Base-by-base conservation (phyloP, 176 grass and related monocot genomes). In the Aegilops tauschii region DNA sequence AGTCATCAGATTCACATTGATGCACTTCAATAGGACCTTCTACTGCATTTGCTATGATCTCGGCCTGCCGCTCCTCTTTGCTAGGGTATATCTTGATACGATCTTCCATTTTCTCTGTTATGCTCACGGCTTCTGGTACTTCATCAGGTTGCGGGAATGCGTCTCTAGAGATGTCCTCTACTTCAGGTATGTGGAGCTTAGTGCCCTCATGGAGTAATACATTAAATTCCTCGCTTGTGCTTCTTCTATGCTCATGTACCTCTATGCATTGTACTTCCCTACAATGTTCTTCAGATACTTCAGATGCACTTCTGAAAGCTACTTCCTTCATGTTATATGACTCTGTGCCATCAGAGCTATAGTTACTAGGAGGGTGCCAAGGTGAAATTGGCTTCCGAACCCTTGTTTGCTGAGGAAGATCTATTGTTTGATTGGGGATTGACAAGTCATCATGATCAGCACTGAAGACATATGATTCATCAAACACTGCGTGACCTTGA, bases 181-280 rank as follows among this genome's bases (percentile, higher is more conserved):
- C n/a, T 76, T 80, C 90, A 68, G 85, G 76, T 18, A 65, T 91
- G 32, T 88, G 88, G 58, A 91, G 67, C 50, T 81, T 83, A 23
- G 77, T 93, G 73, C 88, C 89, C 20, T 91, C 66, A 12, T 81
- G 23, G 31, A 84, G 71, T 83, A 98, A 62, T 20, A 81, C 82
- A 31, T 85, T 69, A 45, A 88, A 93, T 69, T 94, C 83, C 0
- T 85, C 79, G 67, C 69, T 85, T 82, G 61, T 81, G 54, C 40
- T 90, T 80, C 76, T 80, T 56, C 88, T 86, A 69, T 88, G 39
- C 42, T 92, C 78, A 82, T 94, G 79, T 75, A 96, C 82, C 40
- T 96, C 92, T 64, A 99, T 78, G 52, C 97, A 99, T 56, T 91
- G 92, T 27, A 99, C 92, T 88, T 99, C 97, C 87, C 92, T 96